A percentile compares a stretch with the other conserved stretches of the same genome.
phyloP scores from a whole-genome alignment of 768 basidiomycete genomes.

The Candolleomyces efflorescens region DNA sequence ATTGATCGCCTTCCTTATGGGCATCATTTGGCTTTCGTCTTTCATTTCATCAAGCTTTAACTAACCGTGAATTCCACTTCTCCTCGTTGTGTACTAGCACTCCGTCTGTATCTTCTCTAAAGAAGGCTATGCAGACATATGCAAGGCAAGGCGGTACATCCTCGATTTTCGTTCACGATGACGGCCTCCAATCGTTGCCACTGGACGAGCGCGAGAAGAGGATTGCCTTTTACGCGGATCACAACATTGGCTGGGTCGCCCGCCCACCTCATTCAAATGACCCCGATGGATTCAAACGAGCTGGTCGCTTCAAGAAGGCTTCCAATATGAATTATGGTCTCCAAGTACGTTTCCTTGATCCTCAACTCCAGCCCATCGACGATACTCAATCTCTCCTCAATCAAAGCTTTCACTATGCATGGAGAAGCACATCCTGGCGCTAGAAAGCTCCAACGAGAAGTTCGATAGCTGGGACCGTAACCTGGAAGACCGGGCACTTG shows the following conservation, averaged over 20 bases:
- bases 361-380: not conserved
- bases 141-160: conserved; percentile 86
- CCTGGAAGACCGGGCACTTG: conserved; percentile 70
- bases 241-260: conserved; percentile 81
- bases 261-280: conserved; percentile 64
- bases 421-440: conserved; percentile 45
- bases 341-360: conserved; percentile 25
- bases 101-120: conserved; percentile 72
- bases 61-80: too few relatives aligned
- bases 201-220: conserved; percentile 62
- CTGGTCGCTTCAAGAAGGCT: conserved; percentile 89
- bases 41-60: not conserved
- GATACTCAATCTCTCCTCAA: not conserved
- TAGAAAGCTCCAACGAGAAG: conserved; percentile 38
- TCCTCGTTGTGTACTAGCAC: conserved; percentile 48
- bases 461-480: conserved; percentile 33
- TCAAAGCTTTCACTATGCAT: conserved; percentile 57
- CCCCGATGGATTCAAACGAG: conserved; percentile 70
- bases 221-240: conserved; percentile 68
- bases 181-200: conserved; percentile 68
- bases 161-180: conserved; percentile 77
- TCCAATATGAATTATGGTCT: conserved; percentile 85
- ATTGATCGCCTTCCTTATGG: not conserved
- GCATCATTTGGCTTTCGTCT: conserved; percentile 3
- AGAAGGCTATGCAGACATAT: conserved; percentile 89